Evolutionary conservation across 1,139 yeast species (phyloP).

Genomic region (Taphrina confusa): DNA sequence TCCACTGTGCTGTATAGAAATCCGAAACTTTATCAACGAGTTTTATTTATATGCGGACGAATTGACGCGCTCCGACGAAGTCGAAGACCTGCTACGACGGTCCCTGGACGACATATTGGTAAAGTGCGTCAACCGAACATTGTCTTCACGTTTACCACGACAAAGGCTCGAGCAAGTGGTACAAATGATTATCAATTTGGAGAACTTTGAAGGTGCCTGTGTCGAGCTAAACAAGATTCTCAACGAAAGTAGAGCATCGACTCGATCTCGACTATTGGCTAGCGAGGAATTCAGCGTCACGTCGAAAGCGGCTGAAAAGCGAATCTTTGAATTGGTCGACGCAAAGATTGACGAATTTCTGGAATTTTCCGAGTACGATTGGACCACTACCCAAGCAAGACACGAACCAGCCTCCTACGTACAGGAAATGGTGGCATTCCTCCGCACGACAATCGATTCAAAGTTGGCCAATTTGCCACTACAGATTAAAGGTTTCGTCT

Average conservation of each 20-base stretch:
- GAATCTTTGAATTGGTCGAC: constrained; percentile 65
- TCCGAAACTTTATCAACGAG: constrained; percentile 65
- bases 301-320: constrained; percentile 73
- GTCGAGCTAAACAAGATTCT: constrained; percentile 49
- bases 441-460: constrained; percentile 81
- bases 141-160: constrained; percentile 63
- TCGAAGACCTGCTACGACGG: constrained; percentile 45
- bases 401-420: constrained; percentile 72
- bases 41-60: constrained; percentile 65
- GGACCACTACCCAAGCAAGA: constrained; percentile 55
- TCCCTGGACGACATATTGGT: constrained; percentile 70
- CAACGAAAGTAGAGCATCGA: constrained; percentile 56
- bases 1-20: constrained; percentile 77
- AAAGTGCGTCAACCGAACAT: constrained; percentile 68
- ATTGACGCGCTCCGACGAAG: constrained; percentile 53
- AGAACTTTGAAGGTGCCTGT: constrained; percentile 69
- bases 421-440: constrained; percentile 81
- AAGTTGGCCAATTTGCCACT: constrained; percentile 83
- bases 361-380: constrained; percentile 83
- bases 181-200: constrained; percentile 83
- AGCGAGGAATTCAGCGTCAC: constrained; percentile 59
- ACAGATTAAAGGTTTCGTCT: constrained; percentile 72
- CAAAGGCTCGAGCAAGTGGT: constrained; percentile 87
- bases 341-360: constrained; percentile 74
- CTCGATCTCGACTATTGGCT: constrained; percentile 56